phyloP scores from a whole-genome alignment of 768 basidiomycete genomes.

The Amanita pallidorosea region DNA sequence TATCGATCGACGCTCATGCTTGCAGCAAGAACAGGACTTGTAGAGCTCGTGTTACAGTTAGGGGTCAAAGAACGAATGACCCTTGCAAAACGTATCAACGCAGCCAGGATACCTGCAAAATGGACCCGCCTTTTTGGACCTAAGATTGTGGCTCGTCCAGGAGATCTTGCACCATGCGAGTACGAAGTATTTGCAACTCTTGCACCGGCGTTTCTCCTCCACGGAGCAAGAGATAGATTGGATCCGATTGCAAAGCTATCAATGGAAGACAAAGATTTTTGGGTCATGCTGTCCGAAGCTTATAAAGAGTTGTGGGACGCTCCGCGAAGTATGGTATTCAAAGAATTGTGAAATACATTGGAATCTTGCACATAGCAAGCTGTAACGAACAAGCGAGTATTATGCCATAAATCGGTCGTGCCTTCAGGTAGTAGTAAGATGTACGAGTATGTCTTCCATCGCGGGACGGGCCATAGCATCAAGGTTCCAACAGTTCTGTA shows the following conservation, averaged over 20 bases:
- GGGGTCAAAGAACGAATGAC: background rate
- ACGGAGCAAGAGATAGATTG: background rate
- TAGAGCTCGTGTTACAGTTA: background rate
- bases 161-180: slow-evolving; percentile 1
- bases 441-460: background rate
- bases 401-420: background rate
- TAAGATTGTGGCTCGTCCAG: slow-evolving; percentile 1
- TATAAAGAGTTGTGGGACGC: slow-evolving; percentile 4
- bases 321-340: background rate
- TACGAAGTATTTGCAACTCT: slow-evolving; percentile 4
- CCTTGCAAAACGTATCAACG: background rate
- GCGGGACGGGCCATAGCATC: background rate
- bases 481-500: background rate
- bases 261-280: slow-evolving; percentile 1
- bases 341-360: background rate
- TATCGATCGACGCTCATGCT: slow-evolving; percentile 5
- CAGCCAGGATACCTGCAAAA: background rate
- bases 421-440: background rate
- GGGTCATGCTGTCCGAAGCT: slow-evolving; percentile 2
- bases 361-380: no score
- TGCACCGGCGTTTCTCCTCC: background rate
- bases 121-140: slow-evolving; percentile 4
- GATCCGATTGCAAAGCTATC: background rate
- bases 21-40: background rate
- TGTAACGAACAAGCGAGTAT: background rate